Evolutionary conservation across 2,329 filamentous ascomycete species (phyloP), one percentile per base, ranked within the genome.

Genomic region (Talaromyces sp.): DNA sequence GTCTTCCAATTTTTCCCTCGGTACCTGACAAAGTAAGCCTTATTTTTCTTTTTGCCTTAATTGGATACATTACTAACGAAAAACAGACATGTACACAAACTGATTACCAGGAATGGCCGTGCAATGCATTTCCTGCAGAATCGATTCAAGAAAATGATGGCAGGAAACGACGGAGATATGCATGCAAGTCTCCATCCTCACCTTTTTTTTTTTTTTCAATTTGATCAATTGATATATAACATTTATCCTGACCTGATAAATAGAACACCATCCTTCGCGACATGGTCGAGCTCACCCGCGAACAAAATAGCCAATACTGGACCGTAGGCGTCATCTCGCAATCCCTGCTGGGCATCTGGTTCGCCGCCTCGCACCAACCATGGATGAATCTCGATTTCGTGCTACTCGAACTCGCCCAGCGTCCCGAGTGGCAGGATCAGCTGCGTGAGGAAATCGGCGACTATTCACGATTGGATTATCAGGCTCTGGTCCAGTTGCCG

Each of bases 331-430:
- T 40, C 10, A 27, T 40, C 23, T 56, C 54, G 1, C 54, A 56
- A 23, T 31, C 54, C 5, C 33, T 56, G 4, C 54, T 56, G 7
- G 54, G 54, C 12, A 27, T 56, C 54, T 56, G 54, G 54, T 56
- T 56, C 34, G 54, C 54, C 12, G 33, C 54, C 12, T 56, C 54
- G 27, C 54, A 56, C 34, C 54, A 56, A 30, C 54, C 54, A 23
- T 56, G 54, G 54, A 56, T 56, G 33, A 36, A 56, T n/a, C 34
- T 56, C 16, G 33, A 40, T 10, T 40, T 42, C 16, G 33, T 56
- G 12, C 10, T 56, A 6, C 36, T 56, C 33, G 33, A 56, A 30
- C 36, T 56, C 23, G 33, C 33, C 2, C 33, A 40, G 23, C 54
- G 36, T 3, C 34, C 54, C 6, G 54, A 56, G 33, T 56, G 54